phyloP scores from a whole-genome alignment of 352 stramenopile species.

The Phytophthora colocasiae region DNA sequence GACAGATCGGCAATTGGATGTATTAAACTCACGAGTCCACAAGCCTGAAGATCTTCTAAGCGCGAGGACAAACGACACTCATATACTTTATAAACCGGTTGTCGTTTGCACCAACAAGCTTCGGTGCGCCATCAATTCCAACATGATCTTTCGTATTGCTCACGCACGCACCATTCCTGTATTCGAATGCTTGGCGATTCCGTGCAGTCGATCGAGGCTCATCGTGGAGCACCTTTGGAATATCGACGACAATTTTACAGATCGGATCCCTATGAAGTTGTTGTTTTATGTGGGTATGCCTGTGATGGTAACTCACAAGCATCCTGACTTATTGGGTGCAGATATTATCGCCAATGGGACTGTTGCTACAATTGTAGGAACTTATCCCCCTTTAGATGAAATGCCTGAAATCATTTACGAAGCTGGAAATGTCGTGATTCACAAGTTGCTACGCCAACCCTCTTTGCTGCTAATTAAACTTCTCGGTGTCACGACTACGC shows the following conservation, averaged over 20 bases:
- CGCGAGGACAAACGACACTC: background rate
- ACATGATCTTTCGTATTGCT: conserved; percentile 6
- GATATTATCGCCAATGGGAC: background rate
- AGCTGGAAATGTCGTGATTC: background rate
- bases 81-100: conserved; percentile 2
- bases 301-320: background rate
- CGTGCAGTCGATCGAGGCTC: background rate
- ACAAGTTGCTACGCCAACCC: background rate
- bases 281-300: background rate
- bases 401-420: background rate
- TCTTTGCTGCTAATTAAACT: background rate
- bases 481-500: background rate
- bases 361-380: background rate
- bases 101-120: conserved; percentile 9
- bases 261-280: background rate
- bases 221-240: conserved; percentile 1
- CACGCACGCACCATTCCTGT: background rate
- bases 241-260: background rate
- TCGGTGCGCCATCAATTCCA: background rate
- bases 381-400: background rate
- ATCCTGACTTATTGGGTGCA: background rate
- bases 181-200: background rate
- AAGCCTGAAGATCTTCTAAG: background rate
- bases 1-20: background rate
- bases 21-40: conserved; percentile 7